These are phyloP conservation scores for Alternaria gansuensis DNA, from an alignment of 2,329 filamentous ascomycete species.

Conservation along the genomic window DNA sequence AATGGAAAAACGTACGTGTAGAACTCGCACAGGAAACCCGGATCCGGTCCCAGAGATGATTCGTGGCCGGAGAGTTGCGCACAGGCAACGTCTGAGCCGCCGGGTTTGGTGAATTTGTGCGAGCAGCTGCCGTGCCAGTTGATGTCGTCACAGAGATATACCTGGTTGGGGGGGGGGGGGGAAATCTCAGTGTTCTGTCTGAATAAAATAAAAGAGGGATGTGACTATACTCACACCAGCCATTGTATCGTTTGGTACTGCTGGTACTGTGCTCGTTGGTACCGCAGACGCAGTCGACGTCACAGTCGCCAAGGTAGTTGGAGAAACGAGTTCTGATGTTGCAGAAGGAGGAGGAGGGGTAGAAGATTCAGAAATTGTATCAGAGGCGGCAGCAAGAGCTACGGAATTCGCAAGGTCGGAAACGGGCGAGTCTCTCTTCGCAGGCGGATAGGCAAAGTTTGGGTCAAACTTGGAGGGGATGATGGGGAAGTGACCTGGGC, in stretches of 20 bases:
- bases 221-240: neutral
- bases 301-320: constrained; percentile 1
- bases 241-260: neutral
- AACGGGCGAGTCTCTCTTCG: neutral
- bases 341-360: neutral
- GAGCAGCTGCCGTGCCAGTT: constrained; percentile 37
- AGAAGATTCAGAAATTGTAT: neutral
- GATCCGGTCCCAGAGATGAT: constrained; percentile 35
- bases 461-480: neutral
- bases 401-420: neutral
- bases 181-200: neutral
- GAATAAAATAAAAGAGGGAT: no score
- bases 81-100: constrained; percentile 28
- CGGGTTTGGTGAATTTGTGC: constrained; percentile 22
- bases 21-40: constrained; percentile 38
- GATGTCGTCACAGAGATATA: constrained; percentile 39
- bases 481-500: neutral
- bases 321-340: neutral
- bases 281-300: neutral
- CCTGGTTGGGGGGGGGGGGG: constrained; percentile 16
- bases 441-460: no score
- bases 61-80: constrained; percentile 27
- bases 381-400: neutral
- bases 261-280: neutral
- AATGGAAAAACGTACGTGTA: constrained; percentile 35